Evolutionary conservation across 371 early-diverging fungal species (phyloP).

Genomic region (Mucor indicus): DNA sequence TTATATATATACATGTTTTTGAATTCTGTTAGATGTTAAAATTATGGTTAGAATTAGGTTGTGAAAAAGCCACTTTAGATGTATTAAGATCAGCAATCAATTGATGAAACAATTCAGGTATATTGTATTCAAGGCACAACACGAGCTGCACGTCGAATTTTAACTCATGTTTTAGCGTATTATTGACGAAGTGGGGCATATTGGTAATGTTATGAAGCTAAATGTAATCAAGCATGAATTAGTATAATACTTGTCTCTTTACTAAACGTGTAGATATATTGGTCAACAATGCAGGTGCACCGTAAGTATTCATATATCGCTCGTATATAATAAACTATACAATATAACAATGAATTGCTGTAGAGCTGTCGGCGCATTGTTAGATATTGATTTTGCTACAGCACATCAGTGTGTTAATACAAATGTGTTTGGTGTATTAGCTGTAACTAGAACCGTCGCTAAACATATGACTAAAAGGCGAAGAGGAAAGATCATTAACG

Average conservation of each 20-base stretch:
- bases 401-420: conserved; percentile 51
- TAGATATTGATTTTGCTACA: conserved; percentile 44
- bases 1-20: neutral
- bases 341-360: too few species aligned
- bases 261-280: conserved; percentile 42
- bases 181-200: conserved; percentile 48
- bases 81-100: conserved; percentile 43
- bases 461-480: conserved; percentile 52
- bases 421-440: conserved; percentile 55
- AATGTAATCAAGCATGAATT: neutral
- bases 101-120: conserved; percentile 45
- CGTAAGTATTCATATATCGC: too few species aligned
- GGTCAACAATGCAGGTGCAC: conserved; percentile 51
- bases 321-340: too few species aligned
- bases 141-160: neutral
- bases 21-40: too few species aligned
- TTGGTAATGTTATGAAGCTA: too few species aligned
- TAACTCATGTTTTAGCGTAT: conserved; percentile 27
- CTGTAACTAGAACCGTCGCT: conserved; percentile 48
- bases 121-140: too few species aligned
- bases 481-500: conserved; percentile 58
- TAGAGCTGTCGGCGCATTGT: conserved; percentile 43
- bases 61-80: conserved; percentile 50
- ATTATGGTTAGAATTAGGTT: conserved; percentile 33
- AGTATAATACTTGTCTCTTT: neutral